Conservation (phyloP, 306 rosid species). For the Alnus glutinosa region DNA sequence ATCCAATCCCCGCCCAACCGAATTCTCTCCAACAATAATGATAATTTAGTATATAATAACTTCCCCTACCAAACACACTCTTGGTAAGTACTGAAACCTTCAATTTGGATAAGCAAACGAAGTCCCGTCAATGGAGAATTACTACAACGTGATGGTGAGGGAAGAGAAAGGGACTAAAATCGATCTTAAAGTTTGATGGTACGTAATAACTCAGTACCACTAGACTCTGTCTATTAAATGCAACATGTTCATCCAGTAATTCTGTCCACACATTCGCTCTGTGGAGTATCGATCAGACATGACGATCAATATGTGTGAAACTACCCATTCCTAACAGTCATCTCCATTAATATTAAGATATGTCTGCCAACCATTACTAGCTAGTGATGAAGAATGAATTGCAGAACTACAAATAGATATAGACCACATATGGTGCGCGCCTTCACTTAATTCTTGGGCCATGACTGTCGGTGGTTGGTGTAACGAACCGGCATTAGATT, state of each 20-base stretch:
- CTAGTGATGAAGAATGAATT: conserved; percentile 18
- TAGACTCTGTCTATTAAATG: too few species aligned
- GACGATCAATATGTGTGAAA: conserved; percentile 14
- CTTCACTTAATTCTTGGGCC: conserved; percentile 12
- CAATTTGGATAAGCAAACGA: too few species aligned
- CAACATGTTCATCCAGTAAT: neutral
- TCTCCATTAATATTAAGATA: conserved; percentile 6
- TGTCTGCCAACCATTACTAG: conserved; percentile 13
- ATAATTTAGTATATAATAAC: too few species aligned
- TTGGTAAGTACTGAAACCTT: too few species aligned
- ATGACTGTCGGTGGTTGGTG: conserved; percentile 25
- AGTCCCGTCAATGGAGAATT: too few species aligned
- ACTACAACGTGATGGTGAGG: too few species aligned
- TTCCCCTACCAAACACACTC: too few species aligned
- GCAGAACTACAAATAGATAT: conserved; percentile 25
- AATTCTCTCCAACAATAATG: too few species aligned
- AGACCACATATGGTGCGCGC: conserved; percentile 38
- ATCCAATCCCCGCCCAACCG: too few species aligned
- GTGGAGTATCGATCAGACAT: conserved; percentile 20
- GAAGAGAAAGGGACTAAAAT: too few species aligned
- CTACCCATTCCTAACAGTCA: neutral
- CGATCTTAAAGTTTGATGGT: too few species aligned
- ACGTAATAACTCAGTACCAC: too few species aligned
- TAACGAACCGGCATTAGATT: conserved; percentile 22
- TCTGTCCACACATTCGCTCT: conserved; percentile 28